Percentiles rank a stretch among this genome's conserved stretches.
Evolutionary conservation across 164 flowering plant species (phyloP).

Genomic region (Liquidambar formosana): DNA sequence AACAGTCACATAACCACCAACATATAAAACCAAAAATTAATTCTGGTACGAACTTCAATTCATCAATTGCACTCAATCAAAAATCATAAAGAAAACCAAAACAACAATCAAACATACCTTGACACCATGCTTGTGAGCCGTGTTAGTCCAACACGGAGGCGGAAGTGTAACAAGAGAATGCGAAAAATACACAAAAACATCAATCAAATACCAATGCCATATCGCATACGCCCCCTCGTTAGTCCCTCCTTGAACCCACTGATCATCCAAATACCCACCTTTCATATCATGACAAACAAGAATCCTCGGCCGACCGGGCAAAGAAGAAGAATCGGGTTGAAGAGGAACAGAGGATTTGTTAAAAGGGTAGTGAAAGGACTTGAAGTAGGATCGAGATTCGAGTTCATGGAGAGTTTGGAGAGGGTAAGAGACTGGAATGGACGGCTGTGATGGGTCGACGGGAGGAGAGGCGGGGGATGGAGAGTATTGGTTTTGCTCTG

Average conservation of each 20-base stretch:
- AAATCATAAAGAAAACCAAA: neutral
- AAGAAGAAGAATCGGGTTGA: constrained; percentile 8
- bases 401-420: constrained; percentile 67
- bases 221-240: constrained; percentile 68
- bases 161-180: constrained; percentile 83
- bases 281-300: constrained; percentile 92
- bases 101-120: constrained; percentile 47
- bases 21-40: neutral
- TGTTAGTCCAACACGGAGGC: constrained; percentile 90
- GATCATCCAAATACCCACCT: constrained; percentile 80
- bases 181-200: constrained; percentile 90
- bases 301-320: constrained; percentile 56
- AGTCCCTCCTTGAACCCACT: constrained; percentile 81
- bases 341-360: constrained; percentile 61
- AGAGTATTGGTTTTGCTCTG: neutral
- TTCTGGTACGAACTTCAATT: too few relatives aligned
- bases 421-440: constrained; percentile 74
- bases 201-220: constrained; percentile 96
- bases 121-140: constrained; percentile 89
- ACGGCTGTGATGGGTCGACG: constrained; percentile 61
- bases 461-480: constrained; percentile 29
- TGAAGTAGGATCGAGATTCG: constrained; percentile 63
- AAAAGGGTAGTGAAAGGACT: constrained; percentile 84
- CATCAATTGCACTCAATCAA: neutral
- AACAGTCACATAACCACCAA: neutral